These are phyloP conservation scores for Beauveria australis DNA, from an alignment of 2,329 filamentous ascomycete species.

Conservation along the genomic window DNA sequence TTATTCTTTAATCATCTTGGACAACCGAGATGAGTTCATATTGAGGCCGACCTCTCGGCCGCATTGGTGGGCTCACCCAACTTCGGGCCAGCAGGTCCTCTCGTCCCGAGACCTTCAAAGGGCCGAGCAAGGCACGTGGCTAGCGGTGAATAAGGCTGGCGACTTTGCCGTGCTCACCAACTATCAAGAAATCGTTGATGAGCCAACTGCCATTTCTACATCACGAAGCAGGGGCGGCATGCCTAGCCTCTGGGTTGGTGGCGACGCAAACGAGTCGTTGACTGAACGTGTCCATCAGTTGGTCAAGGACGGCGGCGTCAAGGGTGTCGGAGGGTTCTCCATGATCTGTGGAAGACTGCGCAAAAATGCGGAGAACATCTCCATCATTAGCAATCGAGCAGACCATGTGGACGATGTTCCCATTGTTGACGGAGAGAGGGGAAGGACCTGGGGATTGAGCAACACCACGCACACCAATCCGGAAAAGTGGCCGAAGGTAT, in stretches of 20 bases:
- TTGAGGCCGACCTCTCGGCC: conserved; percentile 55
- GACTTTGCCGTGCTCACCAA: conserved; percentile 59
- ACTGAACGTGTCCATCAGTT: conserved; percentile 43
- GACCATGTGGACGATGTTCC: conserved; percentile 46
- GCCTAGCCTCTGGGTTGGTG: conserved; percentile 54
- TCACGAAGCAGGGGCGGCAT: conserved; percentile 52
- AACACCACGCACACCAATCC: conserved; percentile 51
- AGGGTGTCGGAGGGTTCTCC: conserved; percentile 58
- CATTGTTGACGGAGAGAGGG: conserved; percentile 44
- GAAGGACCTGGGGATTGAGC: conserved; percentile 50
- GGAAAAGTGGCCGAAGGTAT: conserved; percentile 53
- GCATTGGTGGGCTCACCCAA: conserved; percentile 51
- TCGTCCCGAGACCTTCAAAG: conserved; percentile 56
- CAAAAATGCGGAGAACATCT: conserved; percentile 41
- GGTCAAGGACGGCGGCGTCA: conserved; percentile 43
- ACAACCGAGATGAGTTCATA: conserved; percentile 72
- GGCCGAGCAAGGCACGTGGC: conserved; percentile 56
- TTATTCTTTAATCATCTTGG: conserved; percentile 66
- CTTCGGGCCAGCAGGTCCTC: conserved; percentile 38
- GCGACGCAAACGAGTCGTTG: conserved; percentile 37
- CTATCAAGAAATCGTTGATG: conserved; percentile 47
- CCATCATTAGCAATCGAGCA: conserved; percentile 55
- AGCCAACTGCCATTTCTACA: conserved; percentile 30
- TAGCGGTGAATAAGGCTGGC: conserved; percentile 52
- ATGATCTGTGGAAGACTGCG: conserved; percentile 56